Evolutionary conservation across 169 alveolate genomes (phyloP).

Genomic region (Toxoplasma gondii): DNA sequence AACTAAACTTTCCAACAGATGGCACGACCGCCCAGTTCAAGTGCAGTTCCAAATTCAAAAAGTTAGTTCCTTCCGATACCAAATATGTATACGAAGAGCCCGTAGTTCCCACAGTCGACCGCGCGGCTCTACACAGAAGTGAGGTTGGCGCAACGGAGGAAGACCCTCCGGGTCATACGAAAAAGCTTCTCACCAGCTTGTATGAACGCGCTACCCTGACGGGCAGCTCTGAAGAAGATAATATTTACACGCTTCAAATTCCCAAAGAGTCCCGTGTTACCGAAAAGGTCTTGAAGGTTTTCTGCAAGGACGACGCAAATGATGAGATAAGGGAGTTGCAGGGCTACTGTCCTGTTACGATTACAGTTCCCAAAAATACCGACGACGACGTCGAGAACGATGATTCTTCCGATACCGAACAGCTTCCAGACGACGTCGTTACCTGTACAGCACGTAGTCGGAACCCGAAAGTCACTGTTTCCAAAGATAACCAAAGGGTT

Average conservation of each 20-base stretch:
- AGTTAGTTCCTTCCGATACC: background rate
- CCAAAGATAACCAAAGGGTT: background rate
- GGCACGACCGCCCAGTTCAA: background rate
- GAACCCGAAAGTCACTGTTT: background rate
- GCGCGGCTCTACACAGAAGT: too few relatives aligned
- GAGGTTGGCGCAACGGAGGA: too few relatives aligned
- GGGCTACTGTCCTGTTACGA: background rate
- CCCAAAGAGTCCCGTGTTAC: background rate
- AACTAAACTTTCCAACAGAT: too few relatives aligned
- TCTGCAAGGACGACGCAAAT: background rate
- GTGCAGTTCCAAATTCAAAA: background rate
- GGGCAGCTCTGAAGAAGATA: background rate
- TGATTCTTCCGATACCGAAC: background rate
- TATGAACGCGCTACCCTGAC: background rate
- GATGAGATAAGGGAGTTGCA: too few relatives aligned
- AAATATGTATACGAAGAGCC: background rate
- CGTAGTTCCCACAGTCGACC: too few relatives aligned
- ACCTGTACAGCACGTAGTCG: background rate
- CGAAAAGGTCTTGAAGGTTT: background rate
- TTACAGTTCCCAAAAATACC: background rate
- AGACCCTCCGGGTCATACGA: background rate
- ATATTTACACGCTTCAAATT: background rate
- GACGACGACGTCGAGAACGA: background rate
- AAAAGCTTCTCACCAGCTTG: background rate
- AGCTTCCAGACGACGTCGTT: background rate